phyloP scores from a whole-genome alignment of 164 flowering plant genomes.

The Vitis rupestris region DNA sequence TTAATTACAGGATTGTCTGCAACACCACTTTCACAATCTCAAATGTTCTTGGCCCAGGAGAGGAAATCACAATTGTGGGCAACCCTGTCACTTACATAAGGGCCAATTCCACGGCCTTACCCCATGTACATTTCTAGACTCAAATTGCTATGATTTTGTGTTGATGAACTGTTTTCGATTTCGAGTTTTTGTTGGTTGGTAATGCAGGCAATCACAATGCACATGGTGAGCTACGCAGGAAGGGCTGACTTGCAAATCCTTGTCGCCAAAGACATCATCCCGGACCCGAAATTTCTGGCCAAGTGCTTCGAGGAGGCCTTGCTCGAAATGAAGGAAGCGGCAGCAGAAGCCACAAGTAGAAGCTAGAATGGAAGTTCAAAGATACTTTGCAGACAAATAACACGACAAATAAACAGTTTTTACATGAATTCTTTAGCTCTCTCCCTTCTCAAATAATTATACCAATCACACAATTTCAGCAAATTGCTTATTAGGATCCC shows the following conservation, averaged over 20 bases:
- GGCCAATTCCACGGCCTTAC: slow-evolving; percentile 39
- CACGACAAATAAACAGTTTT: too few relatives aligned
- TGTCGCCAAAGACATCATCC: slow-evolving; percentile 81
- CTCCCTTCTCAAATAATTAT: too few relatives aligned
- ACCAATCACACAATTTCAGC: too few relatives aligned
- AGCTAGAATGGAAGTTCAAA: too few relatives aligned
- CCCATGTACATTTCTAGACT: slow-evolving; percentile 45
- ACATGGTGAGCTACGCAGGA: slow-evolving; percentile 85
- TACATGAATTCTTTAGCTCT: too few relatives aligned
- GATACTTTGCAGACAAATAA: too few relatives aligned
- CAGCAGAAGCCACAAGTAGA: slow-evolving; percentile 3
- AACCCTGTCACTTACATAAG: slow-evolving; percentile 58
- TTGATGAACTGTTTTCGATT: neutral
- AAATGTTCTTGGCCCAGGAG: slow-evolving; percentile 67
- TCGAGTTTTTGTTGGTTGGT: neutral
- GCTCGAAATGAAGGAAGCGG: slow-evolving; percentile 70
- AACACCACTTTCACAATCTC: slow-evolving; percentile 77
- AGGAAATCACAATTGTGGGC: slow-evolving; percentile 54
- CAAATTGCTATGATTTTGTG: too few relatives aligned
- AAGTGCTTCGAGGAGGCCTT: slow-evolving; percentile 78
- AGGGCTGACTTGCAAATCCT: slow-evolving; percentile 73
- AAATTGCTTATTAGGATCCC: too few relatives aligned
- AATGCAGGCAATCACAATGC: slow-evolving; percentile 77
- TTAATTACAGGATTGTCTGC: slow-evolving; percentile 59
- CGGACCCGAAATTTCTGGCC: slow-evolving; percentile 70